Evolutionary conservation across 139 green algal species (phyloP), one percentile per base, ranked within the genome.

Genomic region (Edaphochlamys debaryana): DNA sequence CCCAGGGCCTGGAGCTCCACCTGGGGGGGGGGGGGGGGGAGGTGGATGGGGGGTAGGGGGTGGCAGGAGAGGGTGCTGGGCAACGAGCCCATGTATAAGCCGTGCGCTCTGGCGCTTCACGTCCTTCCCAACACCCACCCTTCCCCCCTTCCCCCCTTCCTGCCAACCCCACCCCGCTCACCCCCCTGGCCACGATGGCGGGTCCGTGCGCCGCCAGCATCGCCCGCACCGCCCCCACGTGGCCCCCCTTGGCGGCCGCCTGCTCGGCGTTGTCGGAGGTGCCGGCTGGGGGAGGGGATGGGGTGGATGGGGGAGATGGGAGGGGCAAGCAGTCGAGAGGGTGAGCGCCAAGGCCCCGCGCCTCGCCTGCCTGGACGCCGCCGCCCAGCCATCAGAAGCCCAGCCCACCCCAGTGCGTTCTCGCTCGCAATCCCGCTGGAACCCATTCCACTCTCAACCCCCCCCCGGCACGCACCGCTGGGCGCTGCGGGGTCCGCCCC

Each of bases 201-300:
- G 34, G 0, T 17, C 27, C 56, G 4, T 58, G 27, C 25, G 8
- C 4, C 23, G 27, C 58, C 58, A 80, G 73, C 37, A 80, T 56
- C 73, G 58, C 13, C 56, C 54, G 73, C 73, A 80, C 37, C 37
- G 69, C 73, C 73, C 9, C 73, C 54, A 58, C 73, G 27, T 56
- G 73, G 25, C 73, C 73, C 20, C 41, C 23, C n/a, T 30, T 8
- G 3, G 52, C 73, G 27, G 73, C 73, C 5, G 25, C 32, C 20
- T 30, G 29, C 58, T 58, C 56, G 13, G 73, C 73, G 29, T 15
- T 68, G 20, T 80, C 73, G 0, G 37, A 29, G 13, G 27, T 22
- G 40, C 73, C 73, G 36, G 56, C 73, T 80, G 73, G 22, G 27
- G 11, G 34, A 6, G 52, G 13, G 52, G 15, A 25, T 20, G 64